Evolutionary conservation across 2,329 filamentous ascomycete genomes (phyloP).

Genomic region (Colletotrichum noveboracense): DNA sequence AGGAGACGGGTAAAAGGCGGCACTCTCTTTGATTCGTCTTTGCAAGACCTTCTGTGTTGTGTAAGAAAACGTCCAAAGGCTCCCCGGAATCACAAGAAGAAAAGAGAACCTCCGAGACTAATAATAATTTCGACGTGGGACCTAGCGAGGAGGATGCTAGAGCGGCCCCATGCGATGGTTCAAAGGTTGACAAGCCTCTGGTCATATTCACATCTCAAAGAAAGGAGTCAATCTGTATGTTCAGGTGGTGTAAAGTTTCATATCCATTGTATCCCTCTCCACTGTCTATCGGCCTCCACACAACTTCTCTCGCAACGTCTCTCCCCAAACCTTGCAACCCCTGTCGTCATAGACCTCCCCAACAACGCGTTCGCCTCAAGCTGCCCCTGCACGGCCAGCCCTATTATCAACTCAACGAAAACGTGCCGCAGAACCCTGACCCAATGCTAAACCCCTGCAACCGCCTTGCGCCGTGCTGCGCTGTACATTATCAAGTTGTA

Average conservation of each 20-base stretch:
- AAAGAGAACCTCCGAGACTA: background rate
- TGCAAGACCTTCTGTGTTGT: background rate
- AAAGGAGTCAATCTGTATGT: background rate
- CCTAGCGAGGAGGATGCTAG: background rate
- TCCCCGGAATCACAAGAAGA: background rate
- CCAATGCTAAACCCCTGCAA: slow-evolving; percentile 42
- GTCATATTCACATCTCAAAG: background rate
- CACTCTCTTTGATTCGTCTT: background rate
- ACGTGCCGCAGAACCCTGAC: slow-evolving; percentile 31
- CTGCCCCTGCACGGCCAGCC: slow-evolving; percentile 10
- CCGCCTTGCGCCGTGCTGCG: slow-evolving; percentile 44
- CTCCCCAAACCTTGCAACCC: background rate
- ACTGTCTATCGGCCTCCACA: slow-evolving; percentile 21
- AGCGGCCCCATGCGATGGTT: background rate
- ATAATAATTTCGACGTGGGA: background rate
- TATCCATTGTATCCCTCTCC: slow-evolving; percentile 22
- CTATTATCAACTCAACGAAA: slow-evolving; percentile 25
- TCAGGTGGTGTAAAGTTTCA: slow-evolving; percentile 17
- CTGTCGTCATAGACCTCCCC: background rate
- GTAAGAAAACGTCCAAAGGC: background rate
- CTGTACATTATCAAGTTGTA: slow-evolving; percentile 37
- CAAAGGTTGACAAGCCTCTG: background rate
- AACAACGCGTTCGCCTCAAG: slow-evolving; percentile 18
- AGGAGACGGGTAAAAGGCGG: background rate
- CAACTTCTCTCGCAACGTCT: slow-evolving; percentile 12